Conservation (phyloP, 352 stramenopile species). For the Phytophthora nicotianae region DNA sequence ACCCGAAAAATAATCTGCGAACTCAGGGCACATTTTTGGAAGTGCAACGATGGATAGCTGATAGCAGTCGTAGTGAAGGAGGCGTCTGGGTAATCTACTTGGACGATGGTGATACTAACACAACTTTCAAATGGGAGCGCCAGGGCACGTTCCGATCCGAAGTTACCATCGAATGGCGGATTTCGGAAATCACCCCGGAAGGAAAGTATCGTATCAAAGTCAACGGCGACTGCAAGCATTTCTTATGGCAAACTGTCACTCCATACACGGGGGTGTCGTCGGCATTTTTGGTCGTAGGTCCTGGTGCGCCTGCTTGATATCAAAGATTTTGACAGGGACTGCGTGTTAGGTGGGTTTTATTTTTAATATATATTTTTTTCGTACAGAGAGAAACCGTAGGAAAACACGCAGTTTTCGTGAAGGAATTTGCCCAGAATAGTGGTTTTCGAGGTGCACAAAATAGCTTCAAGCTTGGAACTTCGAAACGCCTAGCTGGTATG, state of each 20-base stretch:
- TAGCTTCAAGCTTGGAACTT: conserved; percentile 4
- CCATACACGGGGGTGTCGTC: conserved; percentile 69
- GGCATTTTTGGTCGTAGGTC: conserved; percentile 47
- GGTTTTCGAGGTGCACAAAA: conserved; percentile 7
- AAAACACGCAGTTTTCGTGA: not conserved
- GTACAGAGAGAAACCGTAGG: not conserved
- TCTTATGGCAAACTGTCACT: conserved; percentile 52
- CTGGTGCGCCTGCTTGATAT: conserved; percentile 17
- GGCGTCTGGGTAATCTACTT: conserved; percentile 77
- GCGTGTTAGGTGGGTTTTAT: not conserved
- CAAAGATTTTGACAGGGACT: not conserved
- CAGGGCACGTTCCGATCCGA: conserved; percentile 71
- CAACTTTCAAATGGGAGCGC: conserved; percentile 78
- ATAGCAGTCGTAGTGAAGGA: conserved; percentile 35
- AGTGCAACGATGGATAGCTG: conserved; percentile 69
- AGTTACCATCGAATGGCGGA: conserved; percentile 74
- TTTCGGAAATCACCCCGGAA: conserved; percentile 47
- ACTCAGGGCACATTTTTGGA: conserved; percentile 82
- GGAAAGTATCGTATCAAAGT: conserved; percentile 81
- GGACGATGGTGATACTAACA: conserved; percentile 76
- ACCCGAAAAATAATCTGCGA: conserved; percentile 84
- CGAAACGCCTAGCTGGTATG: conserved; percentile 10
- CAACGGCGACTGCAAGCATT: conserved; percentile 79
- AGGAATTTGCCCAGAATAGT: conserved; percentile 10
- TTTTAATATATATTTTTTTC: conserved; percentile 2